Evolutionary conservation across 1,284 basidiomycete genomes (phyloP).

Genomic region (Pascua sp.): DNA sequence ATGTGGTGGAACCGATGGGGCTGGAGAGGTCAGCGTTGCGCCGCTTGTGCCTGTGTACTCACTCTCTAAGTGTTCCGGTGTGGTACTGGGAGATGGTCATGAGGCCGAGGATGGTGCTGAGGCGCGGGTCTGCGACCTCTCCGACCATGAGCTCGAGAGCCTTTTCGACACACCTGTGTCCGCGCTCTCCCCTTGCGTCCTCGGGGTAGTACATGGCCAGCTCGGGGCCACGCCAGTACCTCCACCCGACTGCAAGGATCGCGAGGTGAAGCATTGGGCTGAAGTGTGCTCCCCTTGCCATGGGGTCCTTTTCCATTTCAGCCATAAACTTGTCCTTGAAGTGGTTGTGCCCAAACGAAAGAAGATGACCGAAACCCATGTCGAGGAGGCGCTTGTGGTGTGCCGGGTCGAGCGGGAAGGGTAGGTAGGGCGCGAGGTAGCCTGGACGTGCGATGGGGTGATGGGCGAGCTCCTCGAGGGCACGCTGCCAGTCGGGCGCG

Average conservation of each 20-base stretch:
- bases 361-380: slow-evolving; percentile 16
- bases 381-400: slow-evolving; percentile 21
- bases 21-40: not conserved
- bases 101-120: slow-evolving; percentile 20
- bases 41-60: slow-evolving; percentile 2
- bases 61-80: slow-evolving; percentile 19
- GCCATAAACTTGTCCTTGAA: slow-evolving; percentile 19
- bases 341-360: slow-evolving; percentile 19
- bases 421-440: slow-evolving; percentile 25
- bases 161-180: slow-evolving; percentile 16
- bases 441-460: slow-evolving; percentile 10
- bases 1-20: slow-evolving; percentile 3
- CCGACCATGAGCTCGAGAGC: slow-evolving; percentile 15
- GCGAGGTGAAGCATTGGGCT: slow-evolving; percentile 22
- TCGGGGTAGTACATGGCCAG: slow-evolving; percentile 18
- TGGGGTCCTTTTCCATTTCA: slow-evolving; percentile 19
- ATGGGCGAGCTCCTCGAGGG: slow-evolving; percentile 10
- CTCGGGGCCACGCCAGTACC: slow-evolving; percentile 15
- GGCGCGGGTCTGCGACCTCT: slow-evolving; percentile 13
- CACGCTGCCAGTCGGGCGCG: slow-evolving; percentile 21
- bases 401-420: slow-evolving; percentile 19
- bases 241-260: slow-evolving; percentile 21
- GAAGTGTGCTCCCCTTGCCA: slow-evolving; percentile 17
- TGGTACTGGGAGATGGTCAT: slow-evolving; percentile 16
- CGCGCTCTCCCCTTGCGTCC: slow-evolving; percentile 4